Conservation (phyloP, 768 basidiomycete genomes). For the Coprinellus aureogranulatus region DNA sequence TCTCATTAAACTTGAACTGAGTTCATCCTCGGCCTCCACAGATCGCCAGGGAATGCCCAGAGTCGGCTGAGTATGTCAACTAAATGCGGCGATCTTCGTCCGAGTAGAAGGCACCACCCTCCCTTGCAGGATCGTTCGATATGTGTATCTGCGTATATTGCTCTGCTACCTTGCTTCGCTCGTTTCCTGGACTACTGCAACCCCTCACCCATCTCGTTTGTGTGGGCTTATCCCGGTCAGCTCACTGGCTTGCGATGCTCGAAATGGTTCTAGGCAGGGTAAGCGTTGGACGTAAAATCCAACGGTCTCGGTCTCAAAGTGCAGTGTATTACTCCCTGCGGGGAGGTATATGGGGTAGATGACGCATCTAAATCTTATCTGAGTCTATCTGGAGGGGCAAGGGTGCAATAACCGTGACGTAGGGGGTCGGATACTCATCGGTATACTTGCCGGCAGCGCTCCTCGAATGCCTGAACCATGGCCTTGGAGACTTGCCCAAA, state of each 20-base stretch:
- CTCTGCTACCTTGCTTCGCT: neutral
- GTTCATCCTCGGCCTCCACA: conserved; percentile 24
- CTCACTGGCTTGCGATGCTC: no score
- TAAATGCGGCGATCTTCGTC: conserved; percentile 25
- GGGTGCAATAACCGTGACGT: no score
- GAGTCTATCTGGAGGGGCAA: no score
- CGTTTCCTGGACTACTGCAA: no score
- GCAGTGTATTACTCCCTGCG: no score
- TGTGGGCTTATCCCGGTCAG: no score
- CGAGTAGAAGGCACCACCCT: neutral
- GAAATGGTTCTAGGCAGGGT: no score
- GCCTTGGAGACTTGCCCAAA: conserved; percentile 82
- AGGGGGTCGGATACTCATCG: conserved; percentile 29
- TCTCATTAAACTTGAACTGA: conserved; percentile 1
- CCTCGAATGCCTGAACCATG: conserved; percentile 93
- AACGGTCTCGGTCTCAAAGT: no score
- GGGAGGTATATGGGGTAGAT: no score
- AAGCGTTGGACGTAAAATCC: no score
- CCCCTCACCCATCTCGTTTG: no score
- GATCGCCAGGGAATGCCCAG: conserved; percentile 69
- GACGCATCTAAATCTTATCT: neutral
- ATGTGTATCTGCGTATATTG: conserved; percentile 1
- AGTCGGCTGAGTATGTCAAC: conserved; percentile 49
- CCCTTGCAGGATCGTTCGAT: conserved; percentile 1
- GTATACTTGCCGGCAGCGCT: conserved; percentile 73